A percentile compares a stretch with the other conserved stretches of the same genome.
phyloP scores from a whole-genome alignment of 2,329 filamentous ascomycete genomes.

The Periconia sp. region DNA sequence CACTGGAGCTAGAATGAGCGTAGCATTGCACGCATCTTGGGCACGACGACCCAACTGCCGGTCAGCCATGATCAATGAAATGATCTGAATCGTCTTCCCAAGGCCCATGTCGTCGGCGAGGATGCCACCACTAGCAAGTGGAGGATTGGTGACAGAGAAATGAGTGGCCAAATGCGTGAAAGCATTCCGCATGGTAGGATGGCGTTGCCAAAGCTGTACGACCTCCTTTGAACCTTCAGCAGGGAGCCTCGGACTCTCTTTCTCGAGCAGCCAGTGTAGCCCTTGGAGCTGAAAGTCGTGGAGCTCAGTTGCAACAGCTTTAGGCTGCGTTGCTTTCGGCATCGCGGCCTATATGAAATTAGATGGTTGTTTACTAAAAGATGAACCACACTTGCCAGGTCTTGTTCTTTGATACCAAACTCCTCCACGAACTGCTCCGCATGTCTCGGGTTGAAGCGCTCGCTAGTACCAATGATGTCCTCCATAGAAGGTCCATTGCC shows the following conservation, averaged over 20 bases:
- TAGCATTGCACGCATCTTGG: constrained; percentile 55
- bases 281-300: constrained; percentile 81
- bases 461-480: constrained; percentile 69
- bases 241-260: constrained; percentile 74
- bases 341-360: constrained; percentile 59
- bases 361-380: constrained; percentile 4
- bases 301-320: constrained; percentile 67
- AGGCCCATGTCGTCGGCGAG: constrained; percentile 93
- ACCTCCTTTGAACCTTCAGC: constrained; percentile 62
- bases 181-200: constrained; percentile 41
- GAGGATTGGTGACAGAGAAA: constrained; percentile 66
- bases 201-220: constrained; percentile 79
- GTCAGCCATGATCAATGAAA: constrained; percentile 75
- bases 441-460: constrained; percentile 70
- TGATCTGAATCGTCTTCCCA: constrained; percentile 86
- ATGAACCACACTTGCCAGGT: constrained; percentile 52
- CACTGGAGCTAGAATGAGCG: constrained; percentile 81
- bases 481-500: constrained; percentile 60
- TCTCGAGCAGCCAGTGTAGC: constrained; percentile 79
- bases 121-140: constrained; percentile 79
- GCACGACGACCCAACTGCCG: constrained; percentile 29
- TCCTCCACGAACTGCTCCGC: constrained; percentile 70
- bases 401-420: constrained; percentile 73
- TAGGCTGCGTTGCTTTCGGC: constrained; percentile 74
- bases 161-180: constrained; percentile 76